phyloP scores from a whole-genome alignment of 306 rosid genomes.

The Clitoria ternatea region DNA sequence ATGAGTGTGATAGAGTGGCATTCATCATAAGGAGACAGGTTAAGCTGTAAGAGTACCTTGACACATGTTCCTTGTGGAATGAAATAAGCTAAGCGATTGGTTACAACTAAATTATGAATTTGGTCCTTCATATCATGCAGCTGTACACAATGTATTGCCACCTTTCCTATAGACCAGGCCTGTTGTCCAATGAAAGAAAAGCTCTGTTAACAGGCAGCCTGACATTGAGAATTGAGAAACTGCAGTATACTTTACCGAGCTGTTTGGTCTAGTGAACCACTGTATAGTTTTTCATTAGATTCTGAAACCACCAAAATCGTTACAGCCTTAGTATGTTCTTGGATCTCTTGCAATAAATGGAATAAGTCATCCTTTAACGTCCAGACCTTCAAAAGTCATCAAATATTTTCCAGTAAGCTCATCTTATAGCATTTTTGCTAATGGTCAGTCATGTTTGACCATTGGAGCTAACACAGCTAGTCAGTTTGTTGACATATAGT shows the following conservation, averaged over 20 bases:
- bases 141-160: slow-evolving; percentile 45
- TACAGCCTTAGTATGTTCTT: slow-evolving; percentile 66
- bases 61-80: slow-evolving; percentile 51
- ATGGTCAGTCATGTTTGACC: background rate
- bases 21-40: background rate
- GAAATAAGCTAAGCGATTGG: slow-evolving; percentile 50
- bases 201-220: background rate
- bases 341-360: slow-evolving; percentile 60
- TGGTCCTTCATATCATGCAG: slow-evolving; percentile 77
- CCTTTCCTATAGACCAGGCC: slow-evolving; percentile 66
- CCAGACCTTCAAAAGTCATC: slow-evolving; percentile 71
- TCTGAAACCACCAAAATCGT: slow-evolving; percentile 53
- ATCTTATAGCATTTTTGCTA: background rate
- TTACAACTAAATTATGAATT: slow-evolving; percentile 53
- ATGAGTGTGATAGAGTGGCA: background rate
- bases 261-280: slow-evolving; percentile 83
- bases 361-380: slow-evolving; percentile 53
- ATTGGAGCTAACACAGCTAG: no score
- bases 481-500: no score
- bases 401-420: slow-evolving; percentile 26
- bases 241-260: slow-evolving; percentile 37
- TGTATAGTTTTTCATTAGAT: slow-evolving; percentile 55
- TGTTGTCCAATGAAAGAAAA: slow-evolving; percentile 30
- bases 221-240: background rate
- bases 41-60: slow-evolving; percentile 62